Evolutionary conservation across 2,329 filamentous ascomycete species (phyloP).

Genomic region (Drechslerella coelobrocha): DNA sequence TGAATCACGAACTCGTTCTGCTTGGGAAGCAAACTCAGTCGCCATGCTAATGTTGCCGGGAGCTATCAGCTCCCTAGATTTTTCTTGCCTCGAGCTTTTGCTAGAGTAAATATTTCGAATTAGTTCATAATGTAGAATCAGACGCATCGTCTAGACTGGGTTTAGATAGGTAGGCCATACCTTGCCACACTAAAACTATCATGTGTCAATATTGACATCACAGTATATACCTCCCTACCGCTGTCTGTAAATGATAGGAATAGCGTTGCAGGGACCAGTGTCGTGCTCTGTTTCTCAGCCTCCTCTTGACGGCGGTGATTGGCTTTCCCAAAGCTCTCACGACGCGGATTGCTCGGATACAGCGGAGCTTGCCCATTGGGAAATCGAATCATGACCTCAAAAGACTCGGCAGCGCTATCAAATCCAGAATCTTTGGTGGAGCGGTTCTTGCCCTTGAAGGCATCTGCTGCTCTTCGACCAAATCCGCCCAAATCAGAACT

Average conservation of each 20-base stretch:
- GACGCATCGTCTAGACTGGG: neutral
- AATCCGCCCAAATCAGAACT: constrained; percentile 41
- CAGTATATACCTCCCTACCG: constrained; percentile 42
- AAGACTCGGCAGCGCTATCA: constrained; percentile 28
- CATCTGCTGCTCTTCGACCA: constrained; percentile 46
- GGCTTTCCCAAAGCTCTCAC: constrained; percentile 37
- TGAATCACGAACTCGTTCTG: constrained; percentile 44
- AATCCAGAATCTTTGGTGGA: constrained; percentile 17
- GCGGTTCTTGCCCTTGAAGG: constrained; percentile 34
- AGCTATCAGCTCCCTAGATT: constrained; percentile 37
- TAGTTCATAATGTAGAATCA: neutral
- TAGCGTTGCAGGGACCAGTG: constrained; percentile 38
- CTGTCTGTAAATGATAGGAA: constrained; percentile 47
- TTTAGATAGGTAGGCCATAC: constrained; percentile 6
- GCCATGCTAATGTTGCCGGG: constrained; percentile 44
- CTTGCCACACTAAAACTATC: constrained; percentile 42
- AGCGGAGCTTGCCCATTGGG: constrained; percentile 36
- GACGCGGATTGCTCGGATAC: constrained; percentile 32
- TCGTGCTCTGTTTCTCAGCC: constrained; percentile 35
- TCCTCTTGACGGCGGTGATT: constrained; percentile 38
- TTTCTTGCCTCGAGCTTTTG: constrained; percentile 14
- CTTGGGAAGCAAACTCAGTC: constrained; percentile 46
- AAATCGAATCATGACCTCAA: constrained; percentile 47
- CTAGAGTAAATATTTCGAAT: constrained; percentile 6
- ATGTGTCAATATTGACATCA: constrained; percentile 48